Evolutionary conservation across 2,329 filamentous ascomycete species (phyloP).

Genomic region (Curvularia sp.): DNA sequence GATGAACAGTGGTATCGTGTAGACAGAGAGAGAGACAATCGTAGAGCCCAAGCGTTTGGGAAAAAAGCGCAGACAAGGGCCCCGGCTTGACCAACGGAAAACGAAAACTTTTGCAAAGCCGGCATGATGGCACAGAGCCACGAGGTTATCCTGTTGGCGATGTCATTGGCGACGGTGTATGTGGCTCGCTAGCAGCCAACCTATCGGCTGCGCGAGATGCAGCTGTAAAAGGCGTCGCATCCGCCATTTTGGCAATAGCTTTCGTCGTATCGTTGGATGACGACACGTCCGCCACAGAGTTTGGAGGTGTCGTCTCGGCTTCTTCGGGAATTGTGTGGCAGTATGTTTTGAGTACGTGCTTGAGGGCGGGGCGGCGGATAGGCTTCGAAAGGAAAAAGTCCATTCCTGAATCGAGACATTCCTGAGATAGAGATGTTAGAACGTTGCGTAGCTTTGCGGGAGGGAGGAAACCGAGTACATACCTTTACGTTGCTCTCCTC

Average conservation of each 20-base stretch:
- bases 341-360: constrained; percentile 81
- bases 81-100: neutral
- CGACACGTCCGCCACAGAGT: neutral
- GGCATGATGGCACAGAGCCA: neutral
- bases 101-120: constrained; percentile 6
- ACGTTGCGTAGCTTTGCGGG: neutral
- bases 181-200: constrained; percentile 13
- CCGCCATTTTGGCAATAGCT: constrained; percentile 1
- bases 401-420: constrained; percentile 84
- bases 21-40: neutral
- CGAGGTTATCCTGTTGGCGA: constrained; percentile 14
- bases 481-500: constrained; percentile 89
- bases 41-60: neutral
- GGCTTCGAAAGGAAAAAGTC: constrained; percentile 81
- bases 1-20: neutral
- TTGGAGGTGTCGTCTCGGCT: constrained; percentile 35
- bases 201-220: constrained; percentile 8
- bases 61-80: too few species aligned
- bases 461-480: constrained; percentile 52
- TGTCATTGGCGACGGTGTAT: constrained; percentile 21
- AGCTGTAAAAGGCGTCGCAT: constrained; percentile 18
- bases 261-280: constrained; percentile 22
- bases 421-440: constrained; percentile 35
- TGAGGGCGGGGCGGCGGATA: constrained; percentile 82
- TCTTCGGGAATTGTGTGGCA: constrained; percentile 79